Conservation (phyloP, 2,329 filamentous ascomycete genomes). For the Stemphylium beticola region DNA sequence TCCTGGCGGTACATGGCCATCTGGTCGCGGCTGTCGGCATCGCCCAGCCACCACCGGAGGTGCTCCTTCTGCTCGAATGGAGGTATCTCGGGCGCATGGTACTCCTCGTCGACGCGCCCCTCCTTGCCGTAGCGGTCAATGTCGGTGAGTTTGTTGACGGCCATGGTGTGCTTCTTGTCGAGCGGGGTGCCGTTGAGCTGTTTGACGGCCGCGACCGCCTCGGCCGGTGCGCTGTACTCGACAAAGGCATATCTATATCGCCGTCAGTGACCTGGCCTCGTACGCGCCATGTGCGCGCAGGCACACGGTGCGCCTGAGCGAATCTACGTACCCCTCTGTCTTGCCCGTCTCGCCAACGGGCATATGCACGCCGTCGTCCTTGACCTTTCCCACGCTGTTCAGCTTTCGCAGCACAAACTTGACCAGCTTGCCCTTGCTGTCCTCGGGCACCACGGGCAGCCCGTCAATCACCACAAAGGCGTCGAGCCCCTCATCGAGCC, state of each 20-base stretch:
- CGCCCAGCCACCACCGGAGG: slow-evolving; percentile 88
- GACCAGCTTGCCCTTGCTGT: slow-evolving; percentile 90
- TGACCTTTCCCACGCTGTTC: slow-evolving; percentile 80
- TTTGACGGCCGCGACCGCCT: slow-evolving; percentile 88
- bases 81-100: slow-evolving; percentile 79
- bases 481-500: slow-evolving; percentile 93
- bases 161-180: slow-evolving; percentile 94
- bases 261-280: slow-evolving; percentile 22
- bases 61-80: slow-evolving; percentile 93
- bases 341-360: slow-evolving; percentile 85
- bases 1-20: slow-evolving; percentile 94
- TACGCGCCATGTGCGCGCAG: background rate
- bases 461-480: slow-evolving; percentile 97
- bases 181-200: slow-evolving; percentile 84
- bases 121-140: slow-evolving; percentile 96
- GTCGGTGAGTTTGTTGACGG: slow-evolving; percentile 97
- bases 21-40: slow-evolving; percentile 89
- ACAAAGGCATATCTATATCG: slow-evolving; percentile 86
- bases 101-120: slow-evolving; percentile 90
- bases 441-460: slow-evolving; percentile 85
- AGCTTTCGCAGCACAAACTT: slow-evolving; percentile 97
- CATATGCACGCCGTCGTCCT: slow-evolving; percentile 91
- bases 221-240: slow-evolving; percentile 88
- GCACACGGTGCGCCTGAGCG: background rate
- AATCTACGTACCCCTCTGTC: slow-evolving; percentile 75